A percentile compares a stretch with the other conserved stretches of the same genome.
These are phyloP conservation scores for Suillus alpinus DNA, from an alignment of 768 basidiomycete genomes.

Conservation along the genomic window DNA sequence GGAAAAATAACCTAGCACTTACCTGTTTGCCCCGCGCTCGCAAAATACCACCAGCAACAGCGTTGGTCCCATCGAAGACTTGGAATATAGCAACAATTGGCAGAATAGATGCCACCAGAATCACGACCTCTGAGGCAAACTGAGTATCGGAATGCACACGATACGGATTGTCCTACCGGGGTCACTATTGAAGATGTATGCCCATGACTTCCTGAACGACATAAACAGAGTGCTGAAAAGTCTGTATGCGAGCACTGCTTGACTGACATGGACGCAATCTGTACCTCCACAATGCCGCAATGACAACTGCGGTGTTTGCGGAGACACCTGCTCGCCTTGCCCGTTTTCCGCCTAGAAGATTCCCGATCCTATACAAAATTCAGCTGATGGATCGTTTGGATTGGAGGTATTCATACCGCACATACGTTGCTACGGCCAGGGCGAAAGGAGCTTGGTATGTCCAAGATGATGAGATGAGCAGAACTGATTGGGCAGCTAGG, in stretches of 20 bases:
- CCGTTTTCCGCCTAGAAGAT: constrained; percentile 80
- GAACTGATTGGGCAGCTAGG: constrained; percentile 86
- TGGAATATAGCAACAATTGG: constrained; percentile 80
- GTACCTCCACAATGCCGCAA: constrained; percentile 65
- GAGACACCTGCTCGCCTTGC: constrained; percentile 70
- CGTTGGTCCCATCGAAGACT: constrained; percentile 76
- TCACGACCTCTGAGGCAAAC: constrained; percentile 38
- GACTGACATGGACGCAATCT: constrained; percentile 2
- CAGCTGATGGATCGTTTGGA: background rate
- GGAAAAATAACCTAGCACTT: constrained; percentile 4
- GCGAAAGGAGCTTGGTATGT: constrained; percentile 86
- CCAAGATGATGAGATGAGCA: constrained; percentile 71
- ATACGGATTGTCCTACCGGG: constrained; percentile 37
- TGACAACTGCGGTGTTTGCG: constrained; percentile 54
- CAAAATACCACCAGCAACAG: constrained; percentile 72
- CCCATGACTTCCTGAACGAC: constrained; percentile 67
- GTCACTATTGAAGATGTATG: constrained; percentile 71
- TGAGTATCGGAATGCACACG: constrained; percentile 4
- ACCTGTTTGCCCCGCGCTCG: constrained; percentile 81
- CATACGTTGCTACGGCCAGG: constrained; percentile 78
- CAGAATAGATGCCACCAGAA: constrained; percentile 57
- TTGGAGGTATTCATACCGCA: constrained; percentile 53
- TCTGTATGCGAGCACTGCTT: background rate
- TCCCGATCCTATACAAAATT: constrained; percentile 62
- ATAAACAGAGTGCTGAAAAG: constrained; percentile 48